A percentile compares a stretch with the other conserved stretches of the same genome.
These are phyloP conservation scores for Penicillium concentricum DNA, from an alignment of 2,329 filamentous ascomycete genomes.

Conservation along the genomic window DNA sequence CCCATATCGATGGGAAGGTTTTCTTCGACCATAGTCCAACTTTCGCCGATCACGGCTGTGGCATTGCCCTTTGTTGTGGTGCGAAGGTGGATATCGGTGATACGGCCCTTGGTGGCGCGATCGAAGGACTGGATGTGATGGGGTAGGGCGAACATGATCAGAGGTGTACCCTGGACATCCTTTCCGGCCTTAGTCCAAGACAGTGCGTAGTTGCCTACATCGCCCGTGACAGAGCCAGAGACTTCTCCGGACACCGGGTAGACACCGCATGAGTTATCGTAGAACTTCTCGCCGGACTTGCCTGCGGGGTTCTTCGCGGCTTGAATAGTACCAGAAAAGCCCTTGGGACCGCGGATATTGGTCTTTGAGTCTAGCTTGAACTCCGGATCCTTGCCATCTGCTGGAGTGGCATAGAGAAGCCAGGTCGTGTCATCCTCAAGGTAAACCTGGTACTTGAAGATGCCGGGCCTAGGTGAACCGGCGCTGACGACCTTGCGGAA, in stretches of 20 bases:
- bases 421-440: constrained; percentile 73
- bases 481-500: constrained; percentile 64
- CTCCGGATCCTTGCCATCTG: constrained; percentile 60
- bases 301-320: constrained; percentile 70
- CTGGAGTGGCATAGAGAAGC: constrained; percentile 73
- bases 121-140: constrained; percentile 82
- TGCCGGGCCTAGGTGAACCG: constrained; percentile 58
- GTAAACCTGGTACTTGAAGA: constrained; percentile 72
- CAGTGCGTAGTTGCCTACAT: constrained; percentile 69
- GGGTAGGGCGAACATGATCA: constrained; percentile 85
- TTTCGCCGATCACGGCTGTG: constrained; percentile 67
- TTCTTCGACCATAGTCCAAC: constrained; percentile 75
- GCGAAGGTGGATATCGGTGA: constrained; percentile 61
- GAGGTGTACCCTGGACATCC: constrained; percentile 49
- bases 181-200: constrained; percentile 70
- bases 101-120: constrained; percentile 48
- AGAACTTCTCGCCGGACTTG: constrained; percentile 61
- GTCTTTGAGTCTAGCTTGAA: constrained; percentile 67
- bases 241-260: constrained; percentile 68
- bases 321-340: constrained; percentile 78
- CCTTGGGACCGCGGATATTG: constrained; percentile 61
- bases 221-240: constrained; percentile 58
- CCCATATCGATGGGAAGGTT: constrained; percentile 71
- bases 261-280: constrained; percentile 73
- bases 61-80: constrained; percentile 84